Percentiles rank a stretch among this genome's conserved stretches.
These are phyloP conservation scores for Orbilia oligospora DNA, from an alignment of 2,329 filamentous ascomycete species.

Conservation along the genomic window DNA sequence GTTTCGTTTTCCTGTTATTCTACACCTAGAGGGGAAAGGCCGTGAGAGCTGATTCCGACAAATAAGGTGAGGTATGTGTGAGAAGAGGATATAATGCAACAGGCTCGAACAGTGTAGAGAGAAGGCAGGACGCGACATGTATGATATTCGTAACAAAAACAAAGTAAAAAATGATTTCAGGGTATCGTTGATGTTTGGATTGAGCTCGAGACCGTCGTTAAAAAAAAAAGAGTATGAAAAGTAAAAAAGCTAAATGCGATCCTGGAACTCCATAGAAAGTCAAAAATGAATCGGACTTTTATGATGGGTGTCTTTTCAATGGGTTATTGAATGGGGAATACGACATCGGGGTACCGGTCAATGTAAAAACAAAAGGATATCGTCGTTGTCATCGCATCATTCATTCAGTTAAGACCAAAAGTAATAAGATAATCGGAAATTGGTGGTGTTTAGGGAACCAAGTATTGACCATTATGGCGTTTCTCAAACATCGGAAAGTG, in stretches of 20 bases:
- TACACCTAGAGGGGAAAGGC: constrained; percentile 34
- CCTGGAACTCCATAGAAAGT: constrained; percentile 56
- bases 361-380: constrained; percentile 25
- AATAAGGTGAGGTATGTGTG: constrained; percentile 7
- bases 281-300: constrained; percentile 60
- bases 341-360: constrained; percentile 19
- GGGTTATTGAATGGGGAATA: constrained; percentile 25
- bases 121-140: constrained; percentile 13
- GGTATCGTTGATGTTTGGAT: constrained; percentile 56
- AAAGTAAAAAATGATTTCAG: constrained; percentile 51
- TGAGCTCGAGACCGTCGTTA: constrained; percentile 49
- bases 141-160: constrained; percentile 29
- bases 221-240: constrained; percentile 22
- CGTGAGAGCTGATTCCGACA: constrained; percentile 18
- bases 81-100: constrained; percentile 37
- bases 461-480: constrained; percentile 54
- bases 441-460: constrained; percentile 38
- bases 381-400: constrained; percentile 16
- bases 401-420: background rate
- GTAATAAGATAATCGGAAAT: background rate
- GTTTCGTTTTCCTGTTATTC: constrained; percentile 44
- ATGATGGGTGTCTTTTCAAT: constrained; percentile 47
- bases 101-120: constrained; percentile 26
- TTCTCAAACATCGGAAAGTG: constrained; percentile 58
- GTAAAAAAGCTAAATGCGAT: constrained; percentile 53